phyloP scores from a whole-genome alignment of 805 yeast genomes.

The Scheffersomyces coipomensis region DNA sequence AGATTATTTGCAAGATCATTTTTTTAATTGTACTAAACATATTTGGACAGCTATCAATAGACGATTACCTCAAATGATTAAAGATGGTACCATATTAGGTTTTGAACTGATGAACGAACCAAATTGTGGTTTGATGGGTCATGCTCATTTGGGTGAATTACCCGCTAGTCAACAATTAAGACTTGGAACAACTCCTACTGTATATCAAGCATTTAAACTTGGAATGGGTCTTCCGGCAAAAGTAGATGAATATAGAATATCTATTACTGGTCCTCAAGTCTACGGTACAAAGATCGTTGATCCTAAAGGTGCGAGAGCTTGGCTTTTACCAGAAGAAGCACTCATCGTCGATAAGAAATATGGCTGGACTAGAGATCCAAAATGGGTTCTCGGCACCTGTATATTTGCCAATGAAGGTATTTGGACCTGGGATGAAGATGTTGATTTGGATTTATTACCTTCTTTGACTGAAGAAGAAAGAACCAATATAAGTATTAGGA shows the following conservation, averaged over 20 bases:
- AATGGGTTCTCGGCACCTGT: slow-evolving; percentile 75
- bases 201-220: slow-evolving; percentile 65
- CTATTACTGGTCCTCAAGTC: slow-evolving; percentile 75
- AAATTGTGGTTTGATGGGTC: slow-evolving; percentile 69
- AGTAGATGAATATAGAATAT: slow-evolving; percentile 68
- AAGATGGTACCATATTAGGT: slow-evolving; percentile 61
- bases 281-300: slow-evolving; percentile 56
- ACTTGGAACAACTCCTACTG: slow-evolving; percentile 81
- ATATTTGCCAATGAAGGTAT: slow-evolving; percentile 79
- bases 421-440: slow-evolving; percentile 51
- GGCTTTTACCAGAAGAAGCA: slow-evolving; percentile 56
- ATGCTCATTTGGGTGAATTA: slow-evolving; percentile 47
- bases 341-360: slow-evolving; percentile 53
- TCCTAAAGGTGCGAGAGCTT: slow-evolving; percentile 66
- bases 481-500: slow-evolving; percentile 10
- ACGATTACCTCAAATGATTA: slow-evolving; percentile 30
- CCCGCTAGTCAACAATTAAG: slow-evolving; percentile 67
- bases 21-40: slow-evolving; percentile 47
- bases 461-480: slow-evolving; percentile 28
- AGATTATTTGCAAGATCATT: slow-evolving; percentile 68
- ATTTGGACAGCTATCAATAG: slow-evolving; percentile 30
- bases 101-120: slow-evolving; percentile 88
- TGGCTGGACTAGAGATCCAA: slow-evolving; percentile 62
- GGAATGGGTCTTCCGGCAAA: slow-evolving; percentile 76
- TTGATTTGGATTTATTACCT: slow-evolving; percentile 18